Percentiles rank a stretch among this genome's conserved stretches.
phyloP scores from a whole-genome alignment of 345 rosid genomes.

The Raphanus sativus region DNA sequence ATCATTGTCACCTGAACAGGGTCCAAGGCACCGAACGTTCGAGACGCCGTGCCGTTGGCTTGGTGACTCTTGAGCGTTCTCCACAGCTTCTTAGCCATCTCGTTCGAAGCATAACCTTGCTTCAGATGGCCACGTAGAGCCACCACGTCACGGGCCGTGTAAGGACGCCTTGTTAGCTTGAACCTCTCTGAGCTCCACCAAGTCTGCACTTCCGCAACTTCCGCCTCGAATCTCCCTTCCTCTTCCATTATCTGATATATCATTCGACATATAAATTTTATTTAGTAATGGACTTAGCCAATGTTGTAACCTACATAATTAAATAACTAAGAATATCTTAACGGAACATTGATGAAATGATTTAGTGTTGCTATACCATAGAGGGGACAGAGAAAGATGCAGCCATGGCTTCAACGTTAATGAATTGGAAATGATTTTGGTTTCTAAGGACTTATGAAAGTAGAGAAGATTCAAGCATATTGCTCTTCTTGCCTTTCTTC shows the following conservation, averaged over 20 bases:
- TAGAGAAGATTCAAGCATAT: conserved; percentile 41
- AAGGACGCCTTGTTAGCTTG: conserved; percentile 80
- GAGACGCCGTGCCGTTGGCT: conserved; percentile 83
- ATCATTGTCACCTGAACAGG: conserved; percentile 97
- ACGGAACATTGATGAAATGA: not conserved
- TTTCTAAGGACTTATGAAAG: conserved; percentile 21
- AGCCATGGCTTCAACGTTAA: conserved; percentile 68
- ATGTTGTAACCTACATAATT: not conserved
- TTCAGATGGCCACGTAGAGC: conserved; percentile 77
- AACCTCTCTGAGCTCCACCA: conserved; percentile 99
- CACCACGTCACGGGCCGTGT: conserved; percentile 84
- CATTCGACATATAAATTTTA: not conserved
- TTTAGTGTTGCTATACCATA: conserved; percentile 53
- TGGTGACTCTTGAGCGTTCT: conserved; percentile 85
- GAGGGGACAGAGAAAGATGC: conserved; percentile 91
- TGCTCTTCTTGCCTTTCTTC: conserved; percentile 24
- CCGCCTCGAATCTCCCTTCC: conserved; percentile 86
- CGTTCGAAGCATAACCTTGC: conserved; percentile 81
- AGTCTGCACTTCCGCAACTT: conserved; percentile 90
- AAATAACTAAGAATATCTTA: not conserved
- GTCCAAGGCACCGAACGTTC: conserved; percentile 92
- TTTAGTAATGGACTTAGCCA: not conserved
- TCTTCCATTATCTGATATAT: conserved; percentile 73
- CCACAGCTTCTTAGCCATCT: conserved; percentile 91
- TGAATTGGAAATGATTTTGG: conserved; percentile 11